A percentile compares a stretch with the other conserved stretches of the same genome.
Evolutionary conservation across 371 early-diverging fungal genomes (phyloP).

Genomic region (Lichtheimia ramosa): DNA sequence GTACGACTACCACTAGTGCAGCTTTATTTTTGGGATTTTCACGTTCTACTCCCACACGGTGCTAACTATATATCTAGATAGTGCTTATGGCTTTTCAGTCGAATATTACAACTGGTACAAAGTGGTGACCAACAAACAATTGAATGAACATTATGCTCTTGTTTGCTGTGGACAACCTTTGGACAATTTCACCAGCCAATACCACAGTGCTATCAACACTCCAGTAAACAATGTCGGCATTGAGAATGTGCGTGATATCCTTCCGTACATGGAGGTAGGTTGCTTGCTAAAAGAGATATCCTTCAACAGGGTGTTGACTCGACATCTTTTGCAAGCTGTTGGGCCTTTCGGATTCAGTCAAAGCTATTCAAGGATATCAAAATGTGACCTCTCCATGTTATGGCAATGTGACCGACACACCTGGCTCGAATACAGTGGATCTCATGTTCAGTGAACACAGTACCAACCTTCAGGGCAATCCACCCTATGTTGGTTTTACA

Average conservation of each 20-base stretch:
- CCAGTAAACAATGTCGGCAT: constrained; percentile 18
- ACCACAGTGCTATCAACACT: constrained; percentile 15
- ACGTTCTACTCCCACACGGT: neutral
- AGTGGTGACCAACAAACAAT: constrained; percentile 18
- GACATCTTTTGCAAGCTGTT: constrained; percentile 10
- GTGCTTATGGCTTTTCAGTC: constrained; percentile 15
- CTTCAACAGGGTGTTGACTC: neutral
- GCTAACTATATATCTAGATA: constrained; percentile 4
- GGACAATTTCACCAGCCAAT: constrained; percentile 5
- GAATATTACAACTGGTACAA: constrained; percentile 26
- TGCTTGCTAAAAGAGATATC: neutral
- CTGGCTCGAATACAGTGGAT: constrained; percentile 9
- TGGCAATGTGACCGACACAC: constrained; percentile 5
- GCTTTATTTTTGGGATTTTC: neutral
- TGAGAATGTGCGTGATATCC: constrained; percentile 4
- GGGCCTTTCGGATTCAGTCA: constrained; percentile 11
- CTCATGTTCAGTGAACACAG: constrained; percentile 14
- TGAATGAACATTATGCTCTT: constrained; percentile 20
- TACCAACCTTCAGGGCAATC: constrained; percentile 1
- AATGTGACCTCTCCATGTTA: constrained; percentile 26
- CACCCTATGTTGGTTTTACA: constrained; percentile 16
- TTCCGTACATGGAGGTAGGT: constrained; percentile 24
- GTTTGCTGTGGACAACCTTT: constrained; percentile 22
- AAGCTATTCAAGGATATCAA: constrained; percentile 10
- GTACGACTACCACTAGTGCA: constrained; percentile 1